Conservation (phyloP, 225 moss, liverwort and hornwort species). For the Sphagnum tenellum region DNA sequence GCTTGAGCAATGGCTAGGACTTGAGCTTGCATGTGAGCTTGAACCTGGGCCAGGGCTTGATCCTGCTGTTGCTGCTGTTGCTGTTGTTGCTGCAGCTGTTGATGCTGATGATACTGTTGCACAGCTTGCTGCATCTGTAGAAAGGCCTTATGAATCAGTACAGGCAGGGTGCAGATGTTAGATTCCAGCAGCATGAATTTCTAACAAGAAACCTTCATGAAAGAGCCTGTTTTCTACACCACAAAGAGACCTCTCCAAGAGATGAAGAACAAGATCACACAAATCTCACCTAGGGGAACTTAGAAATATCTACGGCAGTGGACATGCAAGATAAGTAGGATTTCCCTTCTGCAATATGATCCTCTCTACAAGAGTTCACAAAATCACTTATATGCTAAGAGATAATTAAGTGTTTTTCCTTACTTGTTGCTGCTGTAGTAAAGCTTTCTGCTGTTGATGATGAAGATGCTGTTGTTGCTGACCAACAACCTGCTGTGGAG, state of each 20-base stretch:
- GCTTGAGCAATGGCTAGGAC: background rate
- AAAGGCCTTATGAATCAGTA: slow-evolving; percentile 4
- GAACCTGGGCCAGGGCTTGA: slow-evolving; percentile 10
- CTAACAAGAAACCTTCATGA: background rate
- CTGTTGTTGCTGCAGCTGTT: slow-evolving; percentile 29
- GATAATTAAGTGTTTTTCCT: too few species aligned
- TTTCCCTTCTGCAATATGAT: too few species aligned
- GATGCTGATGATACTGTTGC: slow-evolving; percentile 36
- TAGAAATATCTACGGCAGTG: too few species aligned
- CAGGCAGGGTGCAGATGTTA: slow-evolving; percentile 1
- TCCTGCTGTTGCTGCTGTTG: slow-evolving; percentile 49
- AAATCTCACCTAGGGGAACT: too few species aligned
- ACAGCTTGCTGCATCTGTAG: slow-evolving; percentile 53
- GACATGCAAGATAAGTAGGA: too few species aligned
- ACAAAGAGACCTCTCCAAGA: too few species aligned
- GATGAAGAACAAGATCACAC: too few species aligned
- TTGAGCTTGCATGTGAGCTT: slow-evolving; percentile 7
- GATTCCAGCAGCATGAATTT: background rate
- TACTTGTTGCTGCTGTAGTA: too few species aligned
- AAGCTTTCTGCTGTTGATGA: slow-evolving; percentile 7
- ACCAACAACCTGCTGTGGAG: slow-evolving; percentile 13
- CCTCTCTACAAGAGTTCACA: too few species aligned
- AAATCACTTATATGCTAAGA: too few species aligned
- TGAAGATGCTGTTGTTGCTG: slow-evolving; percentile 15
- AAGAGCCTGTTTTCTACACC: too few species aligned